Percentiles rank a stretch among this genome's conserved stretches.
These are phyloP conservation scores for Cladophialophora carrionii DNA, from an alignment of 2,329 filamentous ascomycete species.

Conservation along the genomic window DNA sequence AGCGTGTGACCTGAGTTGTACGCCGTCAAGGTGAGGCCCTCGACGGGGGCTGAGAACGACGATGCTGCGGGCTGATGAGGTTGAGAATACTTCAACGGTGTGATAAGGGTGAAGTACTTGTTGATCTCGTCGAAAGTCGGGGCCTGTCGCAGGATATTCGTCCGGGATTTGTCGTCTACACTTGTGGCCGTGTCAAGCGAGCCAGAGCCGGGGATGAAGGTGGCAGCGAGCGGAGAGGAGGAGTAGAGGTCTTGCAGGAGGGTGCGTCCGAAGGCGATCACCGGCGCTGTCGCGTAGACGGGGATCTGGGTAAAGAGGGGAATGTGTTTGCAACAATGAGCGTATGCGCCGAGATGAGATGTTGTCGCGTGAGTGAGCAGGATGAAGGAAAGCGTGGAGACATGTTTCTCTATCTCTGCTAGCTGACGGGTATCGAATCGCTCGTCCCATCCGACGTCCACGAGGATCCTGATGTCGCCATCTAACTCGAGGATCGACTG, in stretches of 20 bases:
- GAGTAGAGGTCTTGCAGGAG: conserved; percentile 90
- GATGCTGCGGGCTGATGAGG: conserved; percentile 87
- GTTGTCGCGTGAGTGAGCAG: conserved; percentile 93
- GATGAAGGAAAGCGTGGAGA: conserved; percentile 88
- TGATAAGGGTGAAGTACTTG: conserved; percentile 85
- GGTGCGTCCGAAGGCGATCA: conserved; percentile 89
- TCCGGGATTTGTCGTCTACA: conserved; percentile 51
- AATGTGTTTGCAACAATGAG: conserved; percentile 95
- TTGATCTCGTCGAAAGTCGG: conserved; percentile 88
- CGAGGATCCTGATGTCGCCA: conserved; percentile 90
- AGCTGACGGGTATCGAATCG: conserved; percentile 81
- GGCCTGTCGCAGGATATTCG: conserved; percentile 64
- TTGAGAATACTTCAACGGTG: conserved; percentile 94
- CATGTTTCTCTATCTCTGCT: conserved; percentile 86
- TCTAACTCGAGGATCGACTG: conserved; percentile 97
- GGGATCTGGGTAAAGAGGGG: conserved; percentile 90
- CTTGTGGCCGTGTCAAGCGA: conserved; percentile 44
- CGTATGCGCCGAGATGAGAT: conserved; percentile 88
- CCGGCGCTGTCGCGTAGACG: conserved; percentile 89
- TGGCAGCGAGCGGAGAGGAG: conserved; percentile 84
- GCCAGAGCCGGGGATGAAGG: conserved; percentile 66
- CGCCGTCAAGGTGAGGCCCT: conserved; percentile 90
- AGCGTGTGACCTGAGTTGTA: conserved; percentile 96
- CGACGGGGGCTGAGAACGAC: conserved; percentile 83
- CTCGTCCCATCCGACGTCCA: conserved; percentile 96